Evolutionary conservation across 169 alveolate species (phyloP).

Genomic region (Prorocentrum cordatum): DNA sequence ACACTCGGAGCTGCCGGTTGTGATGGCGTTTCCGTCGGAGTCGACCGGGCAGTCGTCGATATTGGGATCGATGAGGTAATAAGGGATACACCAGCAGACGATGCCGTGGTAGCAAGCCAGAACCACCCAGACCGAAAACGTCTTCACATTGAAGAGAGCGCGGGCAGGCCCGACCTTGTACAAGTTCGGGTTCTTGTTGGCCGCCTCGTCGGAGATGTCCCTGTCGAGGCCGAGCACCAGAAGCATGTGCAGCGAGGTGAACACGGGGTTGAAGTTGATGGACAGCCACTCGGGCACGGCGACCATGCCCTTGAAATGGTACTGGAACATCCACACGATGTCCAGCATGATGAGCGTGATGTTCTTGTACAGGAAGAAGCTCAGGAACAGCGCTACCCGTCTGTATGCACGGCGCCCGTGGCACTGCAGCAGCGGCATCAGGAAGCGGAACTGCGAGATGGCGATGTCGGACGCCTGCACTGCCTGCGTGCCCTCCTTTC

Average conservation of each 20-base stretch:
- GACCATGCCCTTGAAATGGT: slow-evolving; percentile 91
- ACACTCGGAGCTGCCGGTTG: too few species aligned
- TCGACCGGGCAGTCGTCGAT: too few species aligned
- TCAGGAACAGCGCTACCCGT: slow-evolving; percentile 80
- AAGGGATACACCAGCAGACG: slow-evolving; percentile 69
- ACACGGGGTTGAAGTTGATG: slow-evolving; percentile 5
- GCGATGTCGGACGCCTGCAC: slow-evolving; percentile 76
- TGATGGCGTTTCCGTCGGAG: too few species aligned
- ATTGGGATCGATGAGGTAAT: too few species aligned
- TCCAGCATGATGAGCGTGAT: slow-evolving; percentile 88
- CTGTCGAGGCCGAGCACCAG: slow-evolving; percentile 60
- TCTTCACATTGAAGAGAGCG: not conserved
- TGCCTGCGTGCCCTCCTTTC: slow-evolving; percentile 91
- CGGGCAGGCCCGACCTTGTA: not conserved
- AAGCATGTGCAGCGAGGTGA: slow-evolving; percentile 47
- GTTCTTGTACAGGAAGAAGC: slow-evolving; percentile 94
- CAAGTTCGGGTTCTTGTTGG: slow-evolving; percentile 19
- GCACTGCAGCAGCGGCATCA: slow-evolving; percentile 79
- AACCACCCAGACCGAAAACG: slow-evolving; percentile 71
- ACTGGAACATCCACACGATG: slow-evolving; percentile 84
- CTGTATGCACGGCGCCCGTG: slow-evolving; percentile 81
- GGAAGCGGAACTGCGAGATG: slow-evolving; percentile 80
- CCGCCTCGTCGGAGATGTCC: slow-evolving; percentile 5
- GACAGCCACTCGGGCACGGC: slow-evolving; percentile 82
- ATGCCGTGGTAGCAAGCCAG: slow-evolving; percentile 74